Evolutionary conservation across 352 stramenopile species (phyloP).

Genomic region (Phytophthora pinifolia): DNA sequence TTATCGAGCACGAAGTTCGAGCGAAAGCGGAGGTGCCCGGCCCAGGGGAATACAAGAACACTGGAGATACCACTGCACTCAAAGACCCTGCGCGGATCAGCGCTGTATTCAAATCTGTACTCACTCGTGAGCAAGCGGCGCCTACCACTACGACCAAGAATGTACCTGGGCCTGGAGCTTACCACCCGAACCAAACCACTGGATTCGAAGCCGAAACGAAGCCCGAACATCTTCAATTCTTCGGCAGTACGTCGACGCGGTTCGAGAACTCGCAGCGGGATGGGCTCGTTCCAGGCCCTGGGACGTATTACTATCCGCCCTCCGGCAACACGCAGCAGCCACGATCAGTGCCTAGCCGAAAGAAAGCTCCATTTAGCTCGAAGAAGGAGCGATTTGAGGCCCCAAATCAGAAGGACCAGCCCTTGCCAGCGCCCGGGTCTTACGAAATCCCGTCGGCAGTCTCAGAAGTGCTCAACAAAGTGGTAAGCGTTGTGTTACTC

Average conservation of each 20-base stretch:
- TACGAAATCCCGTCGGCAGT: slow-evolving; percentile 67
- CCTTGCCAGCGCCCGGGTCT: slow-evolving; percentile 56
- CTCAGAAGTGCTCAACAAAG: slow-evolving; percentile 67
- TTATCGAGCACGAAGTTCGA: slow-evolving; percentile 66
- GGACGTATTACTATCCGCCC: slow-evolving; percentile 59
- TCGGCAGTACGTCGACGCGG: slow-evolving; percentile 70
- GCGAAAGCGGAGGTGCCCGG: slow-evolving; percentile 53
- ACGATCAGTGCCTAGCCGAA: slow-evolving; percentile 28
- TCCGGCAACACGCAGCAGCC: slow-evolving; percentile 32
- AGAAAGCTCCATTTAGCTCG: slow-evolving; percentile 62
- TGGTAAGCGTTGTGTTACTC: slow-evolving; percentile 34
- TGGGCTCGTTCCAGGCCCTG: slow-evolving; percentile 38
- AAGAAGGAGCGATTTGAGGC: slow-evolving; percentile 75
- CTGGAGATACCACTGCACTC: slow-evolving; percentile 16
- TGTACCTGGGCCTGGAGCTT: slow-evolving; percentile 66
- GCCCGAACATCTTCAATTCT: slow-evolving; percentile 79
- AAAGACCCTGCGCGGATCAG: slow-evolving; percentile 55
- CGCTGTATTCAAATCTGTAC: slow-evolving; percentile 71
- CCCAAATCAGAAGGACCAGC: slow-evolving; percentile 43
- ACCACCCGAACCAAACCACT: slow-evolving; percentile 47
- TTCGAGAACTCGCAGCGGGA: slow-evolving; percentile 48
- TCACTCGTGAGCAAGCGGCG: slow-evolving; percentile 51
- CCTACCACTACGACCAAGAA: slow-evolving; percentile 32
- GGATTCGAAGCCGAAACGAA: slow-evolving; percentile 47
- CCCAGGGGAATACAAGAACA: slow-evolving; percentile 60